A percentile compares a stretch with the other conserved stretches of the same genome.
Conservation (phyloP, 371 early-diverging fungal genomes). For the Actinomucor elegans region DNA sequence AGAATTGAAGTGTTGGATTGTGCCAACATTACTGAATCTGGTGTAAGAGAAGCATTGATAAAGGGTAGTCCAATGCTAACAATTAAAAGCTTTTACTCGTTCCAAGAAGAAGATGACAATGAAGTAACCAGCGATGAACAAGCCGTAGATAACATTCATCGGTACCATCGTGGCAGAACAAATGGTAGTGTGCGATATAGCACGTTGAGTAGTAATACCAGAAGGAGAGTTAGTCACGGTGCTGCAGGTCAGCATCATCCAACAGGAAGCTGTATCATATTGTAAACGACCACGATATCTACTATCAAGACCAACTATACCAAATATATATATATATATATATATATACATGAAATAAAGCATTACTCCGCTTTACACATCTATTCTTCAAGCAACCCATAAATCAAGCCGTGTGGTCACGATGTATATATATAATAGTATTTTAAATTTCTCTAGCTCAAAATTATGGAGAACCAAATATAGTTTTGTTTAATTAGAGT, state of each 20-base stretch:
- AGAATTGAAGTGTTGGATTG: slow-evolving; percentile 48
- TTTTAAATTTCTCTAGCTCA: too few relatives aligned
- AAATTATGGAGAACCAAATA: too few relatives aligned
- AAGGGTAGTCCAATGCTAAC: slow-evolving; percentile 35
- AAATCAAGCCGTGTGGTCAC: too few relatives aligned
- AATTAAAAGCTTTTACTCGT: slow-evolving; percentile 49
- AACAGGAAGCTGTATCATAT: slow-evolving; percentile 29
- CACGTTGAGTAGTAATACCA: slow-evolving; percentile 15
- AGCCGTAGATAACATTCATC: neutral
- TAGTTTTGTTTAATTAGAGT: too few relatives aligned
- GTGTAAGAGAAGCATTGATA: slow-evolving; percentile 31
- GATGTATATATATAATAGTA: too few relatives aligned
- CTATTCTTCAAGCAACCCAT: too few relatives aligned
- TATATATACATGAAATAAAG: neutral
- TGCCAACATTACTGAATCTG: slow-evolving; percentile 40
- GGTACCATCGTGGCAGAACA: neutral
- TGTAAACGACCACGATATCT: too few relatives aligned
- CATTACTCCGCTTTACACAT: too few relatives aligned
- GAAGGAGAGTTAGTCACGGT: slow-evolving; percentile 1
- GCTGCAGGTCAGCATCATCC: slow-evolving; percentile 9
- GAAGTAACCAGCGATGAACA: neutral
- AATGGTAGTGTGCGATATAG: neutral
- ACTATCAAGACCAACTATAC: too few relatives aligned
- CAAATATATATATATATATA: neutral
- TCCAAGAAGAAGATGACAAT: slow-evolving; percentile 9